phyloP scores from a whole-genome alignment of 164 flowering plant genomes.

The Dillenia turbinata region DNA sequence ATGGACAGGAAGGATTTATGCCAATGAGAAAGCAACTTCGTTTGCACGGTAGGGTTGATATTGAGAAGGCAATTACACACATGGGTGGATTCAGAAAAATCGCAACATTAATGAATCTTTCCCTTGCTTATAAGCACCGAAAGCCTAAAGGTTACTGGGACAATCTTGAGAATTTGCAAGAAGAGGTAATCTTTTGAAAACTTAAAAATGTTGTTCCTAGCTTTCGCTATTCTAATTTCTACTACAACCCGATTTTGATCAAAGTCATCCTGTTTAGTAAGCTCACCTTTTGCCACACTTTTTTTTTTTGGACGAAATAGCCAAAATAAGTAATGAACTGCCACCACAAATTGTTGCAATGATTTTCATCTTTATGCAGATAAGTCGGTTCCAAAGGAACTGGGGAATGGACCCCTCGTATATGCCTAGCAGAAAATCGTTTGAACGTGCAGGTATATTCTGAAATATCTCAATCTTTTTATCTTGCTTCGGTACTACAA shows the following conservation, averaged over 20 bases:
- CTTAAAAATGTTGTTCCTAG: no score
- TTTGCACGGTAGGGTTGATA: conserved; percentile 80
- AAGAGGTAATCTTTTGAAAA: conserved; percentile 49
- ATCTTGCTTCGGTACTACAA: no score
- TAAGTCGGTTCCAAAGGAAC: conserved; percentile 65
- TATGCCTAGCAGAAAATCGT: conserved; percentile 93
- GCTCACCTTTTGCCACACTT: no score
- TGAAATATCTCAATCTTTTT: no score
- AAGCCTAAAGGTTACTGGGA: conserved; percentile 98
- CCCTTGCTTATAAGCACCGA: conserved; percentile 89
- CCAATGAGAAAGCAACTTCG: conserved; percentile 97
- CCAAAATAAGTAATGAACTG: no score
- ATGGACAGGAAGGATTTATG: conserved; percentile 96
- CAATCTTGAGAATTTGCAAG: conserved; percentile 75
- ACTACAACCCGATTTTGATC: no score
- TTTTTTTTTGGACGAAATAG: no score
- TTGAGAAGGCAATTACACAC: conserved; percentile 89
- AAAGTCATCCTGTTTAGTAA: no score
- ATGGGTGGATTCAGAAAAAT: conserved; percentile 95
- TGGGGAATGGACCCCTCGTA: conserved; percentile 92
- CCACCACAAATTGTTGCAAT: no score
- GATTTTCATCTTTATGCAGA: conserved; percentile 29
- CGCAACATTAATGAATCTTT: conserved; percentile 74
- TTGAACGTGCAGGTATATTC: conserved; percentile 82
- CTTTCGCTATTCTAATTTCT: no score